These are phyloP conservation scores for Mercurialis annua DNA, from an alignment of 345 rosid genomes.

Conservation along the genomic window DNA sequence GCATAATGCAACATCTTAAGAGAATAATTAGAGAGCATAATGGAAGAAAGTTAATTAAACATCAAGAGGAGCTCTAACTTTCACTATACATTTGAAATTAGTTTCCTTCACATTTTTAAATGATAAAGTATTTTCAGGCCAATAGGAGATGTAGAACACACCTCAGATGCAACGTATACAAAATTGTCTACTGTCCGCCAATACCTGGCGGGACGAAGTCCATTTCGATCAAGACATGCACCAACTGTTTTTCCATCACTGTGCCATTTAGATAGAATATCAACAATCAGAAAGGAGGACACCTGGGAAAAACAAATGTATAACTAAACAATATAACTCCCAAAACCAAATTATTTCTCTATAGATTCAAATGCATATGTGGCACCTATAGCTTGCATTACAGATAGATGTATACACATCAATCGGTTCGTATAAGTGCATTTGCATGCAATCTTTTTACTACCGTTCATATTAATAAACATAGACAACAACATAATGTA, in stretches of 20 bases:
- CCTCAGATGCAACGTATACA: conserved; percentile 99
- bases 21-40: neutral
- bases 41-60: neutral
- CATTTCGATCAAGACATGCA: conserved; percentile 96
- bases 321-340: conserved; percentile 1
- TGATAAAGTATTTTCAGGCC: conserved; percentile 8
- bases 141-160: conserved; percentile 31
- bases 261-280: conserved; percentile 38
- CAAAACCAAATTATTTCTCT: neutral
- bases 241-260: conserved; percentile 99
- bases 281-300: conserved; percentile 33
- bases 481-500: neutral
- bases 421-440: neutral
- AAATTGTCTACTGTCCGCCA: conserved; percentile 93
- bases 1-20: neutral
- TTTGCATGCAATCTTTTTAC: neutral
- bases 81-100: neutral
- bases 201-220: conserved; percentile 99
- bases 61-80: neutral
- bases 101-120: conserved; percentile 11
- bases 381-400: no score
- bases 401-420: neutral
- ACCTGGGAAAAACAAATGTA: conserved; percentile 23
- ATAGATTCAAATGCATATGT: neutral
- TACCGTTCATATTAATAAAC: no score